Evolutionary conservation across 75 land plant species (phyloP), one percentile per base, ranked within the genome.

Genomic region (Ceratopteris richardii): DNA sequence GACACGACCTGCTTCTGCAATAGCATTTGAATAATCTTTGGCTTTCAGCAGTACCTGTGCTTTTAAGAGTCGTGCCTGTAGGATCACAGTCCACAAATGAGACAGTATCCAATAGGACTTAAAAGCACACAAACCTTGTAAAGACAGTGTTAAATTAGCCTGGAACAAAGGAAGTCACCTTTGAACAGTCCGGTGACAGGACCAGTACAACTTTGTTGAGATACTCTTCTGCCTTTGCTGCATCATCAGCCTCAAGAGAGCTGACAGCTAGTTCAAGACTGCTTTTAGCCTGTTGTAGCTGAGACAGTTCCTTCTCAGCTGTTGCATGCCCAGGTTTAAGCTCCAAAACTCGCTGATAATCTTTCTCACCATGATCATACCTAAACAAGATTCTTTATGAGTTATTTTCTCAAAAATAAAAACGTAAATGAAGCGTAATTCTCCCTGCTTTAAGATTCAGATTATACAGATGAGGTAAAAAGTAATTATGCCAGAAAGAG

Each of bases 291-390:
- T 86, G 91, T 36, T 55, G 56, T 22, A 87, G 58, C 64, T 85
- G 88, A 39, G 96, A 82, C 55, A 84, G 68, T 64, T 90, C 99
- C 69, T 90, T 95, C 42, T 83, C 87, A 22, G 83, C 96, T 9
- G 70, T 76, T 51, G 86, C 31, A 65, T 75, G 71, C 48, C 79
- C 77, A 47, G 97, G 86, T 71, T 86, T 95, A 28, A 84, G 37
- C 75, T 80, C 84, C 56, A 95, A 72, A 65, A 73, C 73, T 58
- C 67, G 81, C 63, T 75, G 70, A 67, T 87, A 90, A 79, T 67
- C 81, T 39, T 51, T 76, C 65, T 90, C 86, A 60, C 90, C 85
- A 62, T 95, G 86, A 50, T 80, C 83, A 73, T 68, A 95, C 62
- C 99, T 95, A 73, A 44, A 42, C 44, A 60, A 31, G 23, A 33